These are phyloP conservation scores for Spergularia marina DNA, from an alignment of 148 eudicot species.

Conservation along the genomic window DNA sequence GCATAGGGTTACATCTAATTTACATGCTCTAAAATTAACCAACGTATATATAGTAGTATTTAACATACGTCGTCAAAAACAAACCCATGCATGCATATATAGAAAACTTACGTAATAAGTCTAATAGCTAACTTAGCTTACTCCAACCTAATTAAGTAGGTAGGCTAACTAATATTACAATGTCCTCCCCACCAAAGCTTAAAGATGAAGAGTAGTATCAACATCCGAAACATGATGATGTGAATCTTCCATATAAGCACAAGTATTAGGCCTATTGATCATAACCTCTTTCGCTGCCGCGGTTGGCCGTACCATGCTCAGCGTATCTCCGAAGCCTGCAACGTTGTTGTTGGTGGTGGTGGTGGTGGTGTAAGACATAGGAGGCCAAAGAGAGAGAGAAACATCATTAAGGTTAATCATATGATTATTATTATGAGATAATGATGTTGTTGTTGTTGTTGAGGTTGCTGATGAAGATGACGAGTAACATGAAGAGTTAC, in stretches of 20 bases:
- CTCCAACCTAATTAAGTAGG: not conserved
- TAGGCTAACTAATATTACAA: not conserved
- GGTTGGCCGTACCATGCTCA: not conserved
- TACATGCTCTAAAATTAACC: not conserved
- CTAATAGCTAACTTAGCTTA: too few relatives aligned
- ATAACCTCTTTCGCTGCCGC: not conserved
- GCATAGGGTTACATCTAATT: not conserved
- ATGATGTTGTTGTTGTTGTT: conserved; percentile 11
- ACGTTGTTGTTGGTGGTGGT: too few relatives aligned
- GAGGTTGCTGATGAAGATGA: conserved; percentile 5
- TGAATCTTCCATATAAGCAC: conserved; percentile 25
- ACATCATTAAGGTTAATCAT: conserved; percentile 15
- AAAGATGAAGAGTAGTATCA: conserved; percentile 95
- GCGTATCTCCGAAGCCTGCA: too few relatives aligned
- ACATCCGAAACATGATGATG: conserved; percentile 43
- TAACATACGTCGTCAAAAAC: not conserved
- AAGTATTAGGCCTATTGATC: conserved; percentile 6
- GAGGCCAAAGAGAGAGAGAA: conserved; percentile 33
- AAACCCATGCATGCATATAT: conserved; percentile 3
- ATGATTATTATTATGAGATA: conserved; percentile 16
- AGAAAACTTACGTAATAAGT: not conserved
- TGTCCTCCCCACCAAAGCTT: not conserved
- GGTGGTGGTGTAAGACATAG: not conserved
- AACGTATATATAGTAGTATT: not conserved
- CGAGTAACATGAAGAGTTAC: not conserved